Percentiles rank a stretch among this genome's conserved stretches.
Evolutionary conservation across 2,329 filamentous ascomycete species (phyloP).

Genomic region (Biscogniauxia mediterranea): DNA sequence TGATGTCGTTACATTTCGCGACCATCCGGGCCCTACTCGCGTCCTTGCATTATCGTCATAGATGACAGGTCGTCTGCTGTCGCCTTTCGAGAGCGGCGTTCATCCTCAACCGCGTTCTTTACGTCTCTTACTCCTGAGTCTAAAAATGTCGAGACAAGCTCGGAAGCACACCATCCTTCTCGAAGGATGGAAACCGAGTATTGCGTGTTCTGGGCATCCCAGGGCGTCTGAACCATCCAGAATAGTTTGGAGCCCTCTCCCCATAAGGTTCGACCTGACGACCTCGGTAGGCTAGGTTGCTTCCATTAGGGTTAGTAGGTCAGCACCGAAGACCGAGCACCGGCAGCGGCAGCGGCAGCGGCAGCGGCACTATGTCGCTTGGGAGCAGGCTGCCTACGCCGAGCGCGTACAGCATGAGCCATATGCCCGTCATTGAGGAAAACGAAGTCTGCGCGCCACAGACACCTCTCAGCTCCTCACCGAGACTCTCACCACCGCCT

Average conservation of each 20-base stretch:
- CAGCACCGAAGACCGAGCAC: neutral
- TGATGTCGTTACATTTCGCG: neutral
- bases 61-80: neutral
- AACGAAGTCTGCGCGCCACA: conserved; percentile 22
- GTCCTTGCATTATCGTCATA: neutral
- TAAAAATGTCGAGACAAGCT: neutral
- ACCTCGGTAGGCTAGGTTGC: neutral
- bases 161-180: neutral
- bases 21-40: neutral
- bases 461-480: conserved; percentile 10
- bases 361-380: neutral
- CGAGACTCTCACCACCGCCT: neutral
- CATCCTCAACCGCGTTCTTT: neutral
- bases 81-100: neutral
- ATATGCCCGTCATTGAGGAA: conserved; percentile 40
- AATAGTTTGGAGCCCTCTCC: neutral
- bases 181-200: neutral
- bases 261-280: neutral
- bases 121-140: neutral
- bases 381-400: neutral
- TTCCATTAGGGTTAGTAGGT: neutral
- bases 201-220: neutral
- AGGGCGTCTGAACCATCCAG: neutral
- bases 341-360: neutral
- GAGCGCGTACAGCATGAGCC: conserved; percentile 21